Percentiles rank a stretch among this genome's conserved stretches.
phyloP scores from a whole-genome alignment of 768 basidiomycete species.

The Tulasnella sp. region DNA sequence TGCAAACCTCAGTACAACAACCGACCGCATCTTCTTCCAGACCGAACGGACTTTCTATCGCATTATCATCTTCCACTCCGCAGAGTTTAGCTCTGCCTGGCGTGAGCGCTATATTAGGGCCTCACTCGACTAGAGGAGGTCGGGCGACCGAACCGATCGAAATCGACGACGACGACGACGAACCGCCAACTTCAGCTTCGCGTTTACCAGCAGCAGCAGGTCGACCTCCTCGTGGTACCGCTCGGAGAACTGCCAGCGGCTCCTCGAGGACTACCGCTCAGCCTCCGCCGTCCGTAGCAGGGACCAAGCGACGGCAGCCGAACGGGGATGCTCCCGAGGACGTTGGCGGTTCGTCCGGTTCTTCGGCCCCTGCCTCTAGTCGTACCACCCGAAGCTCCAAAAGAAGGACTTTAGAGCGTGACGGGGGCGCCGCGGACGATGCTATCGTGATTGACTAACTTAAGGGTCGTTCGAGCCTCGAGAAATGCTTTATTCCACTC shows the following conservation, averaged over 20 bases:
- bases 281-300: not conserved
- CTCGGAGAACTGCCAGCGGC: not conserved
- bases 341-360: not conserved
- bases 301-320: not conserved
- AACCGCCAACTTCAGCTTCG: not conserved
- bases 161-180: slow-evolving; percentile 5
- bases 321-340: not conserved
- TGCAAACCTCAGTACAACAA: not conserved
- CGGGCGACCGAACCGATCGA: not conserved
- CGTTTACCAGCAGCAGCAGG: not conserved
- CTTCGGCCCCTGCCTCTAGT: not conserved
- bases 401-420: not conserved
- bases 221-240: not conserved
- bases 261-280: not conserved
- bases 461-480: not conserved
- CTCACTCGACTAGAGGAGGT: not conserved
- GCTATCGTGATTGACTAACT: not conserved
- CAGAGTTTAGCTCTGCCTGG: not conserved
- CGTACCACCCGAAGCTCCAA: not conserved
- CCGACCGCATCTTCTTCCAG: not conserved
- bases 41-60: not conserved
- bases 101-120: not conserved
- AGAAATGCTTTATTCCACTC: not conserved
- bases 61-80: not conserved
- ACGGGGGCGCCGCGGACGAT: not conserved